Percentiles rank a stretch among this genome's conserved stretches.
phyloP scores from a whole-genome alignment of 495 filamentous ascomycete species.

The Hypoxylon fragiforme region DNA sequence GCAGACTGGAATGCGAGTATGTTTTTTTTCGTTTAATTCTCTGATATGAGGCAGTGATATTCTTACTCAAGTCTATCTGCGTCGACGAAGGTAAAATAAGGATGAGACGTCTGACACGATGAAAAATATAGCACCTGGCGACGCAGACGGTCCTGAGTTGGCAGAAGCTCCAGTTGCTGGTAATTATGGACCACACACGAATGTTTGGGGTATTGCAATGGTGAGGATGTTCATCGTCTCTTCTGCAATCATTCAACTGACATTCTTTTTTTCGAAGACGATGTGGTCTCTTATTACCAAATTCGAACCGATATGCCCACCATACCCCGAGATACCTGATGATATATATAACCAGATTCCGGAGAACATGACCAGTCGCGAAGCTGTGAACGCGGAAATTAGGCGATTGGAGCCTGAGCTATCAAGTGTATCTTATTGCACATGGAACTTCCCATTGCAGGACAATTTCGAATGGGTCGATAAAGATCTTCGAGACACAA shows the following conservation, averaged over 20 bases:
- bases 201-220: constrained; percentile 27
- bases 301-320: background rate
- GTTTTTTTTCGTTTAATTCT: background rate
- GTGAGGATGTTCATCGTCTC: constrained; percentile 6
- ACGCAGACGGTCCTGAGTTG: background rate
- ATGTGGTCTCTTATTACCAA: constrained; percentile 32
- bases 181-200: constrained; percentile 23
- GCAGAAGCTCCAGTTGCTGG: constrained; percentile 9
- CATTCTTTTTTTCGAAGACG: constrained; percentile 9
- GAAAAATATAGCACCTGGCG: background rate
- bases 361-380: background rate
- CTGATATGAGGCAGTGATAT: background rate
- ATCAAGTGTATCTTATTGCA: constrained; percentile 23
- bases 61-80: background rate
- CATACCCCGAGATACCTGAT: constrained; percentile 19
- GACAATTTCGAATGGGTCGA: constrained; percentile 23
- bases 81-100: background rate
- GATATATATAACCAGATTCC: background rate
- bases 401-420: background rate
- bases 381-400: background rate
- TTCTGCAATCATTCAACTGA: background rate
- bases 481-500: constrained; percentile 9
- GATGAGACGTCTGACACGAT: background rate
- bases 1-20: constrained; percentile 25
- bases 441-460: too few species aligned